These are phyloP conservation scores for Schwanniomyces polymorphus DNA, from an alignment of 805 yeast genomes.

Conservation along the genomic window DNA sequence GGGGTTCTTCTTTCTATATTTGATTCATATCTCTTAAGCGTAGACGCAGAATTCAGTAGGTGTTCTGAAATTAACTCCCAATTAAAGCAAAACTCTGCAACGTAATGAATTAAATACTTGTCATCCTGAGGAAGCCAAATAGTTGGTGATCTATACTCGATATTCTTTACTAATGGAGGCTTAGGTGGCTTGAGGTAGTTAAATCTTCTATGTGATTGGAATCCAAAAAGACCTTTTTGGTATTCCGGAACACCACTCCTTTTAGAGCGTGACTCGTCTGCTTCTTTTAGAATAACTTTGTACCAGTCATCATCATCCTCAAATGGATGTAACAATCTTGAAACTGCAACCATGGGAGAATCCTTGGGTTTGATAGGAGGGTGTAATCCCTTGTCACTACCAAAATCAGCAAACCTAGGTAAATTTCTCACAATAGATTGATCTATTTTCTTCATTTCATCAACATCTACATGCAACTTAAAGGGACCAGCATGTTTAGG, in stretches of 20 bases:
- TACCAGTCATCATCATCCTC: slow-evolving; percentile 67
- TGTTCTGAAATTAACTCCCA: slow-evolving; percentile 92
- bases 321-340: slow-evolving; percentile 62
- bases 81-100: slow-evolving; percentile 83
- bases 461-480: slow-evolving; percentile 43
- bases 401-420: slow-evolving; percentile 49
- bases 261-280: slow-evolving; percentile 5
- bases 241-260: slow-evolving; percentile 33
- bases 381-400: slow-evolving; percentile 21
- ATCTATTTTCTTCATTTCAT: slow-evolving; percentile 46
- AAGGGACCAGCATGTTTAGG: slow-evolving; percentile 32
- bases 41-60: slow-evolving; percentile 63
- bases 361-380: slow-evolving; percentile 22
- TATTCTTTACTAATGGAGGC: slow-evolving; percentile 81
- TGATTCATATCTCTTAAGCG: slow-evolving; percentile 64
- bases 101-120: slow-evolving; percentile 71
- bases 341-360: slow-evolving; percentile 51
- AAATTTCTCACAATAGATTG: slow-evolving; percentile 48
- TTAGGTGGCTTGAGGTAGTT: slow-evolving; percentile 80
- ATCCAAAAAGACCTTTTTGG: slow-evolving; percentile 62
- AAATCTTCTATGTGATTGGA: slow-evolving; percentile 51
- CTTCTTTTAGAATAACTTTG: slow-evolving; percentile 52
- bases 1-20: slow-evolving; percentile 95
- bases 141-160: slow-evolving; percentile 85
- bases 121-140: slow-evolving; percentile 97